A percentile compares a stretch with the other conserved stretches of the same genome.
Conservation (phyloP, 108 stramenopile species). For the Fistulifera solaris region DNA sequence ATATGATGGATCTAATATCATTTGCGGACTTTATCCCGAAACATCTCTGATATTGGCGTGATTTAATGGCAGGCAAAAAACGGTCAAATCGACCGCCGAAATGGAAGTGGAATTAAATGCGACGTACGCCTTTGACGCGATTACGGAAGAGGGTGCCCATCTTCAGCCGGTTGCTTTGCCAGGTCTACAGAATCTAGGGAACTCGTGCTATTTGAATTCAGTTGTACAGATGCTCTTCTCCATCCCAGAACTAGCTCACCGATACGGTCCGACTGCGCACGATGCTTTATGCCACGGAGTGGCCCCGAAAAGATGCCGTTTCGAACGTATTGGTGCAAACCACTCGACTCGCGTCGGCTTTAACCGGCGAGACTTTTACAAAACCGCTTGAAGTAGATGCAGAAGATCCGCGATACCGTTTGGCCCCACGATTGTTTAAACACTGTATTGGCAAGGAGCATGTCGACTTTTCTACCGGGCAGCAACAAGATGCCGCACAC, state of each 20-base stretch:
- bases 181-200: conserved; percentile 92
- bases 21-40: not conserved
- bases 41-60: too few relatives aligned
- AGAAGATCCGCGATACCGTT: conserved; percentile 51
- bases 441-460: conserved; percentile 86
- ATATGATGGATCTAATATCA: not conserved
- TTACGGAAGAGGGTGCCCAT: conserved; percentile 85
- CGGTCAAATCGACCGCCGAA: conserved; percentile 95
- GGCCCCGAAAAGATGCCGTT: conserved; percentile 32
- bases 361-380: conserved; percentile 69
- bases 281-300: conserved; percentile 26
- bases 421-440: conserved; percentile 96
- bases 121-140: conserved; percentile 85
- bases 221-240: conserved; percentile 79
- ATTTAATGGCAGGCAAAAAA: conserved; percentile 63
- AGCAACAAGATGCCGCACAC: conserved; percentile 98
- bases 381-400: conserved; percentile 39
- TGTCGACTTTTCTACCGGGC: conserved; percentile 90
- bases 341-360: conserved; percentile 59
- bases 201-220: conserved; percentile 95
- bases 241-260: conserved; percentile 67
- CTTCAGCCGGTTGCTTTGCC: conserved; percentile 81
- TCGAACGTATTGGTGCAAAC: conserved; percentile 61
- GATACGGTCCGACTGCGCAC: conserved; percentile 48
- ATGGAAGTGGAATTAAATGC: conserved; percentile 96